phyloP scores from a whole-genome alignment of 1,284 basidiomycete genomes.

The Moniliophthora roreri region DNA sequence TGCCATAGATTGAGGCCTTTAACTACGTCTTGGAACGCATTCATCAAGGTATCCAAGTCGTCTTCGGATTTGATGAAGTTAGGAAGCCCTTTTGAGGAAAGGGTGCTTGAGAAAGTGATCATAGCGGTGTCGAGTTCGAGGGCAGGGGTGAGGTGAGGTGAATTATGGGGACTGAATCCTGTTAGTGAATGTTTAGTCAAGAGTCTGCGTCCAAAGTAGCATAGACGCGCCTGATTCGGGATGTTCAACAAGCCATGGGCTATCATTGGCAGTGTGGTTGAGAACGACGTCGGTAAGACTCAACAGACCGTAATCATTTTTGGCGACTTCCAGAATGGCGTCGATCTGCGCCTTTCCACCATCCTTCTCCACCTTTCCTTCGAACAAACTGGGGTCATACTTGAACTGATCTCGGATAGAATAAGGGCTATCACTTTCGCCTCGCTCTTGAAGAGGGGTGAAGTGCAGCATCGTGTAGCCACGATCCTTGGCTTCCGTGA shows the following conservation, averaged over 20 bases:
- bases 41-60: conserved; percentile 70
- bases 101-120: conserved; percentile 71
- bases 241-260: conserved; percentile 87
- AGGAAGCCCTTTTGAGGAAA: conserved; percentile 71
- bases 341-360: conserved; percentile 59
- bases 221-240: conserved; percentile 81
- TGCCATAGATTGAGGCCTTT: conserved; percentile 81
- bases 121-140: conserved; percentile 87
- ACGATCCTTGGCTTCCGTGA: conserved; percentile 79
- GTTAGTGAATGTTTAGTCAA: conserved; percentile 15
- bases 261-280: conserved; percentile 94
- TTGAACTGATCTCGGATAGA: conserved; percentile 84
- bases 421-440: conserved; percentile 87
- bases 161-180: conserved; percentile 89
- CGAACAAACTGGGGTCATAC: conserved; percentile 79
- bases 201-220: not conserved
- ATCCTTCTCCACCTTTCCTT: conserved; percentile 42
- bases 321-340: conserved; percentile 66
- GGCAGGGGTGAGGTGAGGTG: conserved; percentile 86
- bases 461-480: conserved; percentile 98
- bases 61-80: conserved; percentile 58
- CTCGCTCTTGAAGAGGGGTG: conserved; percentile 89
- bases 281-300: conserved; percentile 92
- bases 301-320: conserved; percentile 83
- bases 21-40: conserved; percentile 62